These are phyloP conservation scores for Coelastrella sp. DNA, from an alignment of 139 green algal species.

Conservation along the genomic window DNA sequence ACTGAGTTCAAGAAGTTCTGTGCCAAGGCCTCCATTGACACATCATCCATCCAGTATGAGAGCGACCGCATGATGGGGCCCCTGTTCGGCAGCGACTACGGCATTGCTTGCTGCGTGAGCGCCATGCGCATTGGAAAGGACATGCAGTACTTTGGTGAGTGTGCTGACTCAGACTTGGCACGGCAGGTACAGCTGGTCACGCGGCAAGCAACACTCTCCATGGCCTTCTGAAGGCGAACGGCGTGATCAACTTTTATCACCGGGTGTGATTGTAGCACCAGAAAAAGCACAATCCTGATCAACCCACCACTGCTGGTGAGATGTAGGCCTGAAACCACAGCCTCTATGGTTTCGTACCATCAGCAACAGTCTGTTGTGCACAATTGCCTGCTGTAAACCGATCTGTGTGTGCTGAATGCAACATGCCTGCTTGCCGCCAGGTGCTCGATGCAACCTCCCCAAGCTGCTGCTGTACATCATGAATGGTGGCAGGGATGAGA, in stretches of 20 bases:
- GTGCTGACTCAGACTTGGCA: not conserved
- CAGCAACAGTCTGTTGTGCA: not conserved
- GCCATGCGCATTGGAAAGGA: conserved; percentile 81
- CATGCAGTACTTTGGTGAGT: conserved; percentile 65
- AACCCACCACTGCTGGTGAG: too few relatives aligned
- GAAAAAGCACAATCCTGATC: too few relatives aligned
- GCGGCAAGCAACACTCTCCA: not conserved
- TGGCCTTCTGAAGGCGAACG: too few relatives aligned
- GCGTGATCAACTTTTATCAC: too few relatives aligned
- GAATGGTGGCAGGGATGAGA: conserved; percentile 78
- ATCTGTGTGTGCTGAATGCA: not conserved
- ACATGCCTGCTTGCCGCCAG: not conserved
- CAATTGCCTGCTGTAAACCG: not conserved
- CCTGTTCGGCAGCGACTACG: conserved; percentile 77
- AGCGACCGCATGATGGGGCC: conserved; percentile 72
- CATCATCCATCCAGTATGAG: conserved; percentile 63
- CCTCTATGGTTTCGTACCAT: too few relatives aligned
- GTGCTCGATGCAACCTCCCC: conserved; percentile 31
- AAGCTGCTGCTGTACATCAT: conserved; percentile 83
- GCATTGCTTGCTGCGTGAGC: conserved; percentile 83
- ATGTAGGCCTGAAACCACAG: too few relatives aligned
- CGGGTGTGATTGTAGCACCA: too few relatives aligned
- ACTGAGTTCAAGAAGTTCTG: conserved; percentile 77
- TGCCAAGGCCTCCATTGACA: conserved; percentile 48
- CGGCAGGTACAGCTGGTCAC: too few relatives aligned